Conservation (phyloP, 2,329 filamentous ascomycete genomes). For the Exophiala mesophila region DNA sequence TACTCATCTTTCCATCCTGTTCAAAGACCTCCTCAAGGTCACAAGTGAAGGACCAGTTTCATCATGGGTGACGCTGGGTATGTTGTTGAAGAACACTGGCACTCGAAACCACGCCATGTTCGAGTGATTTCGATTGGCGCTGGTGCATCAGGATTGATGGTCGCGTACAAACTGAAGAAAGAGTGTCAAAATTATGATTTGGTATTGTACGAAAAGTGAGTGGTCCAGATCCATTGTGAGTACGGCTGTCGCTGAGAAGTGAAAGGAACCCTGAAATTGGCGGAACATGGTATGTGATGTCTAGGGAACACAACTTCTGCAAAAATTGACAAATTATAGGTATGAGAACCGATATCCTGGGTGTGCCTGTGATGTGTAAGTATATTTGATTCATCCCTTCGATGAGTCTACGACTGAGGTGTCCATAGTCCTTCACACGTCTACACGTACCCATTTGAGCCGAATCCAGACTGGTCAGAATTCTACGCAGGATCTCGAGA, state of each 20-base stretch:
- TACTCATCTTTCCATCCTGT: no score
- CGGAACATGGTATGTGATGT: no score
- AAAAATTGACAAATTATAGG: no score
- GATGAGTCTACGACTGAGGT: neutral
- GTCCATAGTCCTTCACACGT: slow-evolving; percentile 20
- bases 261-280: neutral
- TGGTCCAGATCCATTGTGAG: neutral
- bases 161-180: neutral
- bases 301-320: no score
- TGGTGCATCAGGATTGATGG: neutral
- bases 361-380: slow-evolving; percentile 16
- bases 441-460: slow-evolving; percentile 19
- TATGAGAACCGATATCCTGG: slow-evolving; percentile 38
- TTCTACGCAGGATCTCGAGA: slow-evolving; percentile 27
- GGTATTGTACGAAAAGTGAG: neutral
- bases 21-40: no score
- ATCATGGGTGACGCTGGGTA: no score
- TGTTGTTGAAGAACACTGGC: no score
- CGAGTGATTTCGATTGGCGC: neutral
- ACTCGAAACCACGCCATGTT: neutral
- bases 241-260: neutral
- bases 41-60: no score
- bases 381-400: neutral
- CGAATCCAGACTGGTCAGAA: slow-evolving; percentile 24
- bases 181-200: neutral